Conservation (phyloP, 1,139 yeast species). For the Kodamaea anthophila region DNA sequence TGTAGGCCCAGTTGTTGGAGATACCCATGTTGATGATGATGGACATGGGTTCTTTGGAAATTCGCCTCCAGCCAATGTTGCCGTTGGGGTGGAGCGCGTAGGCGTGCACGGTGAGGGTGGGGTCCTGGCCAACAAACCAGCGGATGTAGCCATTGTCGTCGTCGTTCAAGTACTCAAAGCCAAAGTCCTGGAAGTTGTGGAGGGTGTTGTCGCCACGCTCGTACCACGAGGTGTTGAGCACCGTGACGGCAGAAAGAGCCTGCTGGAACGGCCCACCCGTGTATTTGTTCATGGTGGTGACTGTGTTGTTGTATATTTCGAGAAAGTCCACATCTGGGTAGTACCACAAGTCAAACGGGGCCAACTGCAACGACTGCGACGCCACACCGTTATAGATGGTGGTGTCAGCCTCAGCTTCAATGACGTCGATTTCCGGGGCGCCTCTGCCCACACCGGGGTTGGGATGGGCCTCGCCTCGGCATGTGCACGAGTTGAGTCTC, state of each 20-base stretch:
- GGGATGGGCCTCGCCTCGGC: conserved; percentile 67
- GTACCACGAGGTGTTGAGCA: conserved; percentile 71
- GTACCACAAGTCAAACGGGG: conserved; percentile 85
- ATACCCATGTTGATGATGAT: conserved; percentile 72
- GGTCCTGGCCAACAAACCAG: conserved; percentile 74
- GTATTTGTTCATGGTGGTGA: conserved; percentile 69
- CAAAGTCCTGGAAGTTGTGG: conserved; percentile 60
- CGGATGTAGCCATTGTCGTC: conserved; percentile 61
- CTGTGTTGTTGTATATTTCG: conserved; percentile 52
- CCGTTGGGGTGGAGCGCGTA: conserved; percentile 76
- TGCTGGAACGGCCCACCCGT: conserved; percentile 85
- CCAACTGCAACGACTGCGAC: conserved; percentile 77
- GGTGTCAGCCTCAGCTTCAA: conserved; percentile 66
- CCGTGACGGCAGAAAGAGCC: conserved; percentile 71
- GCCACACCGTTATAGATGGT: conserved; percentile 53
- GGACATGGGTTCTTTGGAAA: conserved; percentile 84
- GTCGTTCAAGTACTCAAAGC: conserved; percentile 72
- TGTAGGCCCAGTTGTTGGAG: conserved; percentile 77
- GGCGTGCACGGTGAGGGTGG: conserved; percentile 58
- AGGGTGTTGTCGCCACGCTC: conserved; percentile 42
- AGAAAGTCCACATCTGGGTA: conserved; percentile 71
- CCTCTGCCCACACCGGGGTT: conserved; percentile 77
- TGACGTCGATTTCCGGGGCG: conserved; percentile 82
- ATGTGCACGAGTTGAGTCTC: conserved; percentile 48
- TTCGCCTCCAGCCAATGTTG: conserved; percentile 66